phyloP scores from a whole-genome alignment of 2,329 filamentous ascomycete species.

The Alternaria conjuncta region DNA sequence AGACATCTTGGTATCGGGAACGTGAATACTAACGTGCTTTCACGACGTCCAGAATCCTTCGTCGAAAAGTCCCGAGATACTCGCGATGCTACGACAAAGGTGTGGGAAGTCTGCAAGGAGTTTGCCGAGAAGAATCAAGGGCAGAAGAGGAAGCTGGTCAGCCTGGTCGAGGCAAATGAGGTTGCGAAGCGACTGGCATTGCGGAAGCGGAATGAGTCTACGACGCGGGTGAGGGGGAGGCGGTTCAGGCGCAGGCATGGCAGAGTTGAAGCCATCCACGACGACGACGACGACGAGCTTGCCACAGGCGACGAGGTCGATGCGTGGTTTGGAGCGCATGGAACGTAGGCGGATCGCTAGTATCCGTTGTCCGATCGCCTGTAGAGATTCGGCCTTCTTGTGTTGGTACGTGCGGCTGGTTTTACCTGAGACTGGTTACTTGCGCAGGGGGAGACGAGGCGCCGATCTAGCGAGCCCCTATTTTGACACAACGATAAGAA shows the following conservation, averaged over 20 bases:
- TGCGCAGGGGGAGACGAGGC: background rate
- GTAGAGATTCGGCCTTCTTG: background rate
- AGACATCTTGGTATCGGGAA: background rate
- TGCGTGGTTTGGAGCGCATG: background rate
- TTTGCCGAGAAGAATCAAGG: slow-evolving; percentile 30
- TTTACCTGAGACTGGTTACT: background rate
- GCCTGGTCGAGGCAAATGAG: slow-evolving; percentile 66
- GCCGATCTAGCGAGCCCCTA: background rate
- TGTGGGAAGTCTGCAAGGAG: slow-evolving; percentile 50
- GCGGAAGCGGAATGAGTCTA: slow-evolving; percentile 59
- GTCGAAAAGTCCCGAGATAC: slow-evolving; percentile 9
- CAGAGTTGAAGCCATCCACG: slow-evolving; percentile 38
- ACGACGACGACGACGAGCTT: slow-evolving; percentile 25
- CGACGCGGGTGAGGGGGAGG: background rate
- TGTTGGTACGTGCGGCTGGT: background rate
- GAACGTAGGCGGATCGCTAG: background rate
- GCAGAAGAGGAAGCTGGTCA: slow-evolving; percentile 61
- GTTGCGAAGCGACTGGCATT: slow-evolving; percentile 63
- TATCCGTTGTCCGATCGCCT: background rate
- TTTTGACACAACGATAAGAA: background rate
- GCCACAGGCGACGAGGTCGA: slow-evolving; percentile 1
- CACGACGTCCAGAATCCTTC: slow-evolving; percentile 25
- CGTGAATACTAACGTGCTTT: background rate
- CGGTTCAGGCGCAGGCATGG: background rate
- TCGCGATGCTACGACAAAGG: slow-evolving; percentile 13